Evolutionary conservation across 768 basidiomycete species (phyloP), one percentile per base, ranked within the genome.

Genomic region (Nevesoporus exiguus): DNA sequence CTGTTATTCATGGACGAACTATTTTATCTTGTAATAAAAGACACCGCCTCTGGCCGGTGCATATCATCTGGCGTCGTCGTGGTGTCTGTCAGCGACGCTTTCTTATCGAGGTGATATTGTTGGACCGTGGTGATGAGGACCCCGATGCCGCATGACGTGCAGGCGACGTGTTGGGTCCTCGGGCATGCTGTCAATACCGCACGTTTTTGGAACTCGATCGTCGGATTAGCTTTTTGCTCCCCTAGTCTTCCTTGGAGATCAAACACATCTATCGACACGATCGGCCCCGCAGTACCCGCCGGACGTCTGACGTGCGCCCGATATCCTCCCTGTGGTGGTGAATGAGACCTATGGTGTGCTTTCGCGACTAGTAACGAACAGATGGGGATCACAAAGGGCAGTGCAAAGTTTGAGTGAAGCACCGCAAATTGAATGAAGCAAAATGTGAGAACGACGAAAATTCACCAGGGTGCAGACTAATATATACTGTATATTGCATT

Each of bases 401-500:
- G n/a, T n/a, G 37, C 19, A 7, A n/a, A n/a, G n/a, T n/a, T 39
- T 13, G 39, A 21, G n/a, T 21, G 37, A 33, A 14, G 17, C 5
- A 48, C 48, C 40, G 6, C 24, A 7, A 7, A 30, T 30, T 9
- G 29, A 31, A 36, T 7, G 15, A 36, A 11, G 17, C 17, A 3
- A 17, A 10, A 39, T 11, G 21, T 39, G 19, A 39, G 25, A 7
- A 46, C 17, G n/a, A 46, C 17, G n/a, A 25, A 14, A 33, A 36
- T 56, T 52, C 51, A 49, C 51, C 48, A 47, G 36, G 52, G 48
- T 58, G 54, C 47, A 25, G 33, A 49, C 46, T 61, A 56, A 51
- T 59, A 63, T 55, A 63, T 62, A 62, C 51, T 56, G 47, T 27
- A 31, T 58, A 47, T 41, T 41, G 44, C 49, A 22, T 27, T 59